These are phyloP conservation scores for Rosa hybrid DNA, from an alignment of 331 rosid genomes.

Conservation along the genomic window DNA sequence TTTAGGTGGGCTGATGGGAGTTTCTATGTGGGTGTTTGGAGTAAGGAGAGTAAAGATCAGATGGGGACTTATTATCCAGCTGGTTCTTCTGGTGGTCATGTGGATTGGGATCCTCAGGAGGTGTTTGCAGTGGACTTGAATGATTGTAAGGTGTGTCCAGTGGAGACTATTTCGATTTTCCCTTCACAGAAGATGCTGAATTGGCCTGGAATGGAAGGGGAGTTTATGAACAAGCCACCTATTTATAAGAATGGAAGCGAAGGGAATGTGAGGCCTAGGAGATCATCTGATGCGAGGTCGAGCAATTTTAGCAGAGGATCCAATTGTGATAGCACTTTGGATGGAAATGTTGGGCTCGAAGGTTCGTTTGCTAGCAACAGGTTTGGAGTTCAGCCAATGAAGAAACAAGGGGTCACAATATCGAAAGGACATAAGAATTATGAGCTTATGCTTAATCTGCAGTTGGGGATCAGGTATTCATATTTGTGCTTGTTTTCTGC, in stretches of 20 bases:
- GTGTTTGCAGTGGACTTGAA: slow-evolving; percentile 38
- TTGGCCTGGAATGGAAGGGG: slow-evolving; percentile 51
- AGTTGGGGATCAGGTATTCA: slow-evolving; percentile 88
- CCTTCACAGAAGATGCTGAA: slow-evolving; percentile 69
- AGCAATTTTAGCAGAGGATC: slow-evolving; percentile 46
- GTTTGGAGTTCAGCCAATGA: slow-evolving; percentile 46
- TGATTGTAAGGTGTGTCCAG: slow-evolving; percentile 45
- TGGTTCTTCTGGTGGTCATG: slow-evolving; percentile 26
- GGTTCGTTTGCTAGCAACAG: slow-evolving; percentile 17
- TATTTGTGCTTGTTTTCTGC: slow-evolving; percentile 28
- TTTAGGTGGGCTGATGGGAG: slow-evolving; percentile 65
- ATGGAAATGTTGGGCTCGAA: slow-evolving; percentile 31
- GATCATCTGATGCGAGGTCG: slow-evolving; percentile 50
- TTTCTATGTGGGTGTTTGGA: slow-evolving; percentile 75
- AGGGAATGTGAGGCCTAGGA: slow-evolving; percentile 33
- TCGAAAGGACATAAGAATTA: slow-evolving; percentile 86
- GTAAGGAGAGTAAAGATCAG: slow-evolving; percentile 57
- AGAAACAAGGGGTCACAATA: slow-evolving; percentile 76
- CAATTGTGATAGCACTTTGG: slow-evolving; percentile 33
- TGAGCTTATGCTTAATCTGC: slow-evolving; percentile 94
- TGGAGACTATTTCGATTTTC: slow-evolving; percentile 57
- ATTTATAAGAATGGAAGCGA: slow-evolving; percentile 40
- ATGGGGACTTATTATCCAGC: slow-evolving; percentile 73
- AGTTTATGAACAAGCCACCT: slow-evolving; percentile 31
- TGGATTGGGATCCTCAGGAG: slow-evolving; percentile 69